Conservation (phyloP, 2,329 filamentous ascomycete species). For the Coniochaeta sp. region DNA sequence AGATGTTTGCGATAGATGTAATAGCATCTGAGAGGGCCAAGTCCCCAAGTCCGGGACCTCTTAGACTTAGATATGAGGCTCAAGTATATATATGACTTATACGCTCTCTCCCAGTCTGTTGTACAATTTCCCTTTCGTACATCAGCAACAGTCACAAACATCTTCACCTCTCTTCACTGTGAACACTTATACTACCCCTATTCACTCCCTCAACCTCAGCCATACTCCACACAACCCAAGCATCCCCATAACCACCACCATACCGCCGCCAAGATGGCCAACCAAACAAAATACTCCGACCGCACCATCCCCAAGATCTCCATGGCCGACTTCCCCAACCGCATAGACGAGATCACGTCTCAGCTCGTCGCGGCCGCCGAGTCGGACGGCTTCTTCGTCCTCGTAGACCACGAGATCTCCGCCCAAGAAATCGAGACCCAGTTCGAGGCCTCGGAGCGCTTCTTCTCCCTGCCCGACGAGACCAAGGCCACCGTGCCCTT, state of each 20-base stretch:
- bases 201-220: conserved; percentile 1
- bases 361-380: conserved; percentile 45
- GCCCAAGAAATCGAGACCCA: conserved; percentile 40
- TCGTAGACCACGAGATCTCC: conserved; percentile 48
- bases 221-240: not conserved
- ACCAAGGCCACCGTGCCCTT: conserved; percentile 48
- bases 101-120: too few species aligned
- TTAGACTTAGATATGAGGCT: not conserved
- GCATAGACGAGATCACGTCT: conserved; percentile 3
- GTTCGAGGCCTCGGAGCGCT: conserved; percentile 40
- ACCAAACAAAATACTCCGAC: conserved; percentile 1
- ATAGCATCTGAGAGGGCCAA: too few species aligned
- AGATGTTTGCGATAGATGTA: too few species aligned
- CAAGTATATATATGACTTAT: not conserved
- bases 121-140: too few species aligned
- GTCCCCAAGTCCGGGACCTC: too few species aligned
- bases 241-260: too few species aligned
- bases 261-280: not conserved
- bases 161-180: not conserved
- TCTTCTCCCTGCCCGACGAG: conserved; percentile 45
- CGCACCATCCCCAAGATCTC: conserved; percentile 6
- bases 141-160: not conserved
- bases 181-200: not conserved
- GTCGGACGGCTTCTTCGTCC: conserved; percentile 51
- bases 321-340: conserved; percentile 2